Evolutionary conservation across 331 rosid genomes (phyloP).

Genomic region (Phaseolus coccineus): DNA sequence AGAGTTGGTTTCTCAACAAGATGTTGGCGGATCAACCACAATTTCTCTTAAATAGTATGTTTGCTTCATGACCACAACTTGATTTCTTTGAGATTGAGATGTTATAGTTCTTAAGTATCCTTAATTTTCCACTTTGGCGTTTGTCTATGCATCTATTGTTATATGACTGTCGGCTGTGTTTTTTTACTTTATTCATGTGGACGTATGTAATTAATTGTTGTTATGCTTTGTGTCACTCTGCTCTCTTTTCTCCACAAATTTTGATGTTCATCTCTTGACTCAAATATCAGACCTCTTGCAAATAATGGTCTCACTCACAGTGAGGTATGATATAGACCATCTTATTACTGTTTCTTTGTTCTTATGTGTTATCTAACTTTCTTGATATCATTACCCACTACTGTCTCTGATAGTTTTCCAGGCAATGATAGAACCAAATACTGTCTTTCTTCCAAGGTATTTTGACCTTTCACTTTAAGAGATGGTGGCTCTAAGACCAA

Average conservation of each 20-base stretch:
- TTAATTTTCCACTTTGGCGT: slow-evolving; percentile 35
- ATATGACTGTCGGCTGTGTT: background rate
- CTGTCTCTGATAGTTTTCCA: too few relatives aligned
- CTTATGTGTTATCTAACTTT: slow-evolving; percentile 28
- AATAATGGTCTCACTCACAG: slow-evolving; percentile 61
- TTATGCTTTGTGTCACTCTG: background rate
- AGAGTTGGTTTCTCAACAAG: too few relatives aligned
- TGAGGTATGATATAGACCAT: slow-evolving; percentile 62
- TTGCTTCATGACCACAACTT: too few relatives aligned
- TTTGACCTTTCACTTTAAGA: too few relatives aligned
- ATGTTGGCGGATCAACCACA: too few relatives aligned
- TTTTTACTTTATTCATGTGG: slow-evolving; percentile 10
- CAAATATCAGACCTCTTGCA: slow-evolving; percentile 63
- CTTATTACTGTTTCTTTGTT: slow-evolving; percentile 43
- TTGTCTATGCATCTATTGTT: background rate
- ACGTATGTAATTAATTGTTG: slow-evolving; percentile 24
- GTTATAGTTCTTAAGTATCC: slow-evolving; percentile 76
- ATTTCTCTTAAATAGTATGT: too few relatives aligned
- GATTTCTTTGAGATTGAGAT: too few relatives aligned
- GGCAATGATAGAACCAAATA: too few relatives aligned
- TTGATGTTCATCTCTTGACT: slow-evolving; percentile 67
- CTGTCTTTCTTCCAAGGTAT: too few relatives aligned
- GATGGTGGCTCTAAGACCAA: too few relatives aligned
- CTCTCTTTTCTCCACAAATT: slow-evolving; percentile 1
- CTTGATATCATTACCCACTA: slow-evolving; percentile 41